Conservation (phyloP, 257 asterid species). For the Rubia yunnanensis region DNA sequence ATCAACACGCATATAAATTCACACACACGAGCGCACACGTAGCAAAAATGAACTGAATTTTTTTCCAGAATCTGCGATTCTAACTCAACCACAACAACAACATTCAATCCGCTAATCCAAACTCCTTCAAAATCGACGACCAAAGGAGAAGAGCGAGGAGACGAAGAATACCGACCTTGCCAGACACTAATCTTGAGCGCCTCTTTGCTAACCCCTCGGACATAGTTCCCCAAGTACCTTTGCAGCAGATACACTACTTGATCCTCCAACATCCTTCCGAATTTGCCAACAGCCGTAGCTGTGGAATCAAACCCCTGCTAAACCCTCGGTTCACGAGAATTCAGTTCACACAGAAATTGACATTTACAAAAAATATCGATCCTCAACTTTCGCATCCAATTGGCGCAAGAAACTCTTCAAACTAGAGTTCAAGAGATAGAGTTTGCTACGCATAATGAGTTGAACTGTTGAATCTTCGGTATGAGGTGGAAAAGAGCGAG, state of each 20-base stretch:
- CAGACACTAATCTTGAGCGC: slow-evolving; percentile 98
- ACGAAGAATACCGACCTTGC: slow-evolving; percentile 49
- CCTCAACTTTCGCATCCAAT: slow-evolving; percentile 10
- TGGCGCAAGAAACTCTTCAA: too few relatives aligned
- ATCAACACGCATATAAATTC: too few relatives aligned
- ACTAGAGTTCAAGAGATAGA: too few relatives aligned
- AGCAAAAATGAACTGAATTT: not conserved
- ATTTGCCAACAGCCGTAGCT: not conserved
- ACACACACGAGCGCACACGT: not conserved
- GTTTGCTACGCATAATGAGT: too few relatives aligned
- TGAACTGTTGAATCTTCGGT: too few relatives aligned
- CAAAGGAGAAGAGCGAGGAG: not conserved
- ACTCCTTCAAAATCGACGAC: not conserved
- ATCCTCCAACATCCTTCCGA: slow-evolving; percentile 84
- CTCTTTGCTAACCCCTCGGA: slow-evolving; percentile 87
- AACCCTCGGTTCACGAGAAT: not conserved
- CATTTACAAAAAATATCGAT: slow-evolving; percentile 1
- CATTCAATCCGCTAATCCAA: not conserved
- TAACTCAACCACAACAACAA: not conserved
- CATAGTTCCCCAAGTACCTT: slow-evolving; percentile 92
- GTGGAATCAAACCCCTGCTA: not conserved
- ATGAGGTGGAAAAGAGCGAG: too few relatives aligned
- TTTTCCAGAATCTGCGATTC: not conserved
- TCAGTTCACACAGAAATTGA: not conserved
- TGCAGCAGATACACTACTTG: slow-evolving; percentile 86